Evolutionary conservation across 2,329 filamentous ascomycete species (phyloP).

Genomic region (Colletotrichum eleusines): DNA sequence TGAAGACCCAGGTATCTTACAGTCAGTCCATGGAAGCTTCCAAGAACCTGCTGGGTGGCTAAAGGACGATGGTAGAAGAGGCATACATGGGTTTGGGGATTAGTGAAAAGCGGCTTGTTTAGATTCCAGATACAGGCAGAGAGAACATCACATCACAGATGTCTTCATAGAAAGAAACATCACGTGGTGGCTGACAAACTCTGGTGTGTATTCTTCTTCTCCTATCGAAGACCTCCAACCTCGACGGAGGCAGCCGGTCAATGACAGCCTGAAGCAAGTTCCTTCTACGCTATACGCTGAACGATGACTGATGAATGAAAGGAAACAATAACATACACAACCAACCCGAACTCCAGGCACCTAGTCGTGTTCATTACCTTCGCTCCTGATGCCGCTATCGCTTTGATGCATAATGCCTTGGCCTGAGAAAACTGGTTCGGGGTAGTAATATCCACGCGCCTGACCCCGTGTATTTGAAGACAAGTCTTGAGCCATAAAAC

Average conservation of each 20-base stretch:
- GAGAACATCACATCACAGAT: background rate
- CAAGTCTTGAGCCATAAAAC: slow-evolving; percentile 42
- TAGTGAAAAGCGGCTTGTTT: background rate
- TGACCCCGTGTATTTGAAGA: slow-evolving; percentile 35
- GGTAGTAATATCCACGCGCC: background rate
- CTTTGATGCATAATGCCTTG: slow-evolving; percentile 39
- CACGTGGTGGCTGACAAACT: slow-evolving; percentile 4
- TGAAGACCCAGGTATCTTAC: background rate
- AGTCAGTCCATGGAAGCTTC: background rate
- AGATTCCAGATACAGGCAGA: background rate
- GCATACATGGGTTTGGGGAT: background rate
- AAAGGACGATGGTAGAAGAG: background rate
- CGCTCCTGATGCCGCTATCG: slow-evolving; percentile 33
- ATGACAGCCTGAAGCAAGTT: background rate
- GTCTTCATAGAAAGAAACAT: background rate
- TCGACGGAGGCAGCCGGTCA: background rate
- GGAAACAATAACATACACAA: background rate
- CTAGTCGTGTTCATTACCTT: slow-evolving; percentile 33
- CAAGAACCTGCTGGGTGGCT: background rate
- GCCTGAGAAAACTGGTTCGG: slow-evolving; percentile 15
- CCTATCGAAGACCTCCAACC: background rate
- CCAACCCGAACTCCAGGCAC: slow-evolving; percentile 27
- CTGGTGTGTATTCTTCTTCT: slow-evolving; percentile 1
- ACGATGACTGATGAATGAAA: slow-evolving; percentile 9
- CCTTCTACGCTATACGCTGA: slow-evolving; percentile 5